phyloP scores from a whole-genome alignment of 768 basidiomycete species.

The Mrakia hoshinonis region DNA sequence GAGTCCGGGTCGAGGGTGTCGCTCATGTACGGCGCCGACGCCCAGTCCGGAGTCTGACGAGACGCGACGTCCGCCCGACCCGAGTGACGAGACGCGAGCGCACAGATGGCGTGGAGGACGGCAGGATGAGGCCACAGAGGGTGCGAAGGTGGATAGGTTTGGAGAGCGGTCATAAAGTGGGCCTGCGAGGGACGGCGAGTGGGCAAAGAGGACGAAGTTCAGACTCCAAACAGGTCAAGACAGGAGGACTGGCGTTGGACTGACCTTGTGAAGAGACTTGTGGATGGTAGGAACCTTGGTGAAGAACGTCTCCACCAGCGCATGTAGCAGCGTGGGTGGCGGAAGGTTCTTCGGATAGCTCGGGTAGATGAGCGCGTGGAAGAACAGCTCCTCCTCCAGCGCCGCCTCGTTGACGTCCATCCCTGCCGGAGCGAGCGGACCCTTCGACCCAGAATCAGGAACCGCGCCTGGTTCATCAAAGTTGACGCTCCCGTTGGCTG shows the following conservation, averaged over 20 bases:
- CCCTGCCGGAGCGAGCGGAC: background rate
- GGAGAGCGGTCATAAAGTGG: constrained; percentile 3
- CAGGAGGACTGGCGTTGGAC: background rate
- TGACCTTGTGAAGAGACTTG: constrained; percentile 12
- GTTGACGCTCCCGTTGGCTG: background rate
- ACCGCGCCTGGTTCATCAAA: background rate
- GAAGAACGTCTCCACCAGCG: constrained; percentile 26
- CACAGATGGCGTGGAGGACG: constrained; percentile 27
- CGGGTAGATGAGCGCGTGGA: constrained; percentile 8
- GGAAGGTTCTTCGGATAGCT: constrained; percentile 18
- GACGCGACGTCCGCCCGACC: constrained; percentile 9
- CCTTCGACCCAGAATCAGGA: too few relatives aligned
- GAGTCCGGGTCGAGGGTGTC: constrained; percentile 14
- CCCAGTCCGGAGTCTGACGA: background rate
- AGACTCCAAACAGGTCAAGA: background rate
- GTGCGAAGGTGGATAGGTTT: constrained; percentile 1
- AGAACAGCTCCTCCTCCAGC: background rate
- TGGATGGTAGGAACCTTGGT: constrained; percentile 7
- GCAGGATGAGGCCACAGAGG: constrained; percentile 14
- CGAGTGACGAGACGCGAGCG: constrained; percentile 8
- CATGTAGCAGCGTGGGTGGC: constrained; percentile 10
- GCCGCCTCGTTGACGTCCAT: background rate
- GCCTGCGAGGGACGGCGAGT: background rate
- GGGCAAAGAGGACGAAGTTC: background rate
- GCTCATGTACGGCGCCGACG: background rate